Percentiles rank a stretch among this genome's conserved stretches.
These are phyloP conservation scores for Astathelohania contejeani DNA, from an alignment of 371 early-diverging fungal species.

Conservation along the genomic window DNA sequence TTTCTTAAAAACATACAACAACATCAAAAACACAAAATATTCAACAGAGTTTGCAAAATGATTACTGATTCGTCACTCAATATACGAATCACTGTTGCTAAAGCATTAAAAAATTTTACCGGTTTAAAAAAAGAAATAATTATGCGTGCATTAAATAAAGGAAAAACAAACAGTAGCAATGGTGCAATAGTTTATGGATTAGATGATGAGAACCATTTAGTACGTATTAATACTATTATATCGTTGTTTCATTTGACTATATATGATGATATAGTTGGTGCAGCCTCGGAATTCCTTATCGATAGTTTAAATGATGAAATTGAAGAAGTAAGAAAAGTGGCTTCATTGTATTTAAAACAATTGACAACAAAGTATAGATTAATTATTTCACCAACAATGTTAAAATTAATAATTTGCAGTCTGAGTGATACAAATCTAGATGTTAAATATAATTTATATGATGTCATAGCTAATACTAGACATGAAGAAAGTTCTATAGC, in stretches of 20 bases:
- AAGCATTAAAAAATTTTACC: no score
- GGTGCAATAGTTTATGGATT: conserved; percentile 1
- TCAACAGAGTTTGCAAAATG: no score
- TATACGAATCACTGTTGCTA: no score
- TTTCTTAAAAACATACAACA: no score
- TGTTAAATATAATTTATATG: not conserved
- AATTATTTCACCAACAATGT: not conserved
- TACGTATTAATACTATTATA: not conserved
- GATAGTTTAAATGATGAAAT: not conserved
- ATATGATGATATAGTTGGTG: not conserved
- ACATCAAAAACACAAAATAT: no score
- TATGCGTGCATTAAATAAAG: no score
- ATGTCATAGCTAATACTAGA: not conserved
- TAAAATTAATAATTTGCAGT: not conserved
- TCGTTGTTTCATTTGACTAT: not conserved
- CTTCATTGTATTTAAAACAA: not conserved
- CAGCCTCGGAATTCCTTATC: not conserved
- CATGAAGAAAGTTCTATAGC: not conserved
- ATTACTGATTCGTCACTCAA: no score
- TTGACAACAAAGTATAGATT: not conserved
- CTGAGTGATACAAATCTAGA: not conserved
- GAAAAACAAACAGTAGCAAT: not conserved
- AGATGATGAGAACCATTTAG: not conserved
- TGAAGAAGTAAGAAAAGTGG: not conserved
- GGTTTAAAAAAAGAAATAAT: no score